Conservation (phyloP, 352 stramenopile genomes). For the Saprolegnia parasitica region DNA sequence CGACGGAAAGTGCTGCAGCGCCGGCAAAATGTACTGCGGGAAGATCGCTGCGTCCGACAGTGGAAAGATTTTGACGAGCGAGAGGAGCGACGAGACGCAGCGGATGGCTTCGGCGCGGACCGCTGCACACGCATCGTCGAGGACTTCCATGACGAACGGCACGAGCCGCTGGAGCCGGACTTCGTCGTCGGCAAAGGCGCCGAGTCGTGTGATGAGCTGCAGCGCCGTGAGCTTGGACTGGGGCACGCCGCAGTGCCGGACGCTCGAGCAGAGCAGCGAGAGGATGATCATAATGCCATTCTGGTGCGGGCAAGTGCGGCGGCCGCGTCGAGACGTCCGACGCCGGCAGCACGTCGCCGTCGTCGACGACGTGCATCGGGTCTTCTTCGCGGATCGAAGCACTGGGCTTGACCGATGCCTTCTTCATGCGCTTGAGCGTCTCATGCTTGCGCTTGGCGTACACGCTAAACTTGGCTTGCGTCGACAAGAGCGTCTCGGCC, state of each 20-base stretch:
- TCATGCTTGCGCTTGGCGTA: slow-evolving; percentile 29
- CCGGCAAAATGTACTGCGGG: slow-evolving; percentile 94
- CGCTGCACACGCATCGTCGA: slow-evolving; percentile 88
- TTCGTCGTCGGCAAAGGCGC: slow-evolving; percentile 88
- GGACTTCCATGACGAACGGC: slow-evolving; percentile 88
- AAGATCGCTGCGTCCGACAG: slow-evolving; percentile 96
- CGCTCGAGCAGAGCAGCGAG: slow-evolving; percentile 76
- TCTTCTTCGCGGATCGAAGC: slow-evolving; percentile 8
- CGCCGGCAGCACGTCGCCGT: slow-evolving; percentile 14
- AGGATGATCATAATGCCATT: slow-evolving; percentile 85
- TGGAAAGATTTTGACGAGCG: slow-evolving; percentile 87
- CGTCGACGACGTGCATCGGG: neutral
- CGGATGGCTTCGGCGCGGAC: slow-evolving; percentile 89
- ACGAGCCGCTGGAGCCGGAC: slow-evolving; percentile 93
- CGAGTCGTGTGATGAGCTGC: slow-evolving; percentile 88
- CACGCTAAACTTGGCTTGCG: slow-evolving; percentile 16
- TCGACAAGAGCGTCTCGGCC: neutral
- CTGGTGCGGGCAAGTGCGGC: slow-evolving; percentile 29
- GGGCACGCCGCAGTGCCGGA: slow-evolving; percentile 77
- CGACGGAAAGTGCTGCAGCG: slow-evolving; percentile 82
- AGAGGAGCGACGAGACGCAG: slow-evolving; percentile 86
- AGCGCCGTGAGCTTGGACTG: slow-evolving; percentile 88
- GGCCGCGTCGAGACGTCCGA: neutral
- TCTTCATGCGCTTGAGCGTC: slow-evolving; percentile 19
- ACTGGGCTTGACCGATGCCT: neutral